Base-by-base conservation (phyloP, 768 basidiomycete species). In the Tricholoma furcatifolium region DNA sequence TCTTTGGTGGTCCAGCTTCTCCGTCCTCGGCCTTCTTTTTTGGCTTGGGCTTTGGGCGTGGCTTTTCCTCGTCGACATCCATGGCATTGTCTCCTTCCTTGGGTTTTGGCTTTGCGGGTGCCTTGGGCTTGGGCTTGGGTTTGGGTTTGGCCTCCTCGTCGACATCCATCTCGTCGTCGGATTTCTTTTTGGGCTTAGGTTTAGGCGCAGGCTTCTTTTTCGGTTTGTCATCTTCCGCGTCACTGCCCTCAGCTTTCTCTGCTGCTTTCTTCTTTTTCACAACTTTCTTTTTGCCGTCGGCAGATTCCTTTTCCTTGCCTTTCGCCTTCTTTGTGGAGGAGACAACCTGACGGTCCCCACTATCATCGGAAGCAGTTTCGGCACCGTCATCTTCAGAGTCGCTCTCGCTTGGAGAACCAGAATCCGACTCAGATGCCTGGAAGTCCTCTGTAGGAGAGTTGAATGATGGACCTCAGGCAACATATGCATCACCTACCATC, bases 351-450 rank as follows among this genome's bases (percentile, higher is more conserved):
- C 80, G 80, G 64, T 93, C 90, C 27, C 91, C 91, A 55, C 85
- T 88, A 39, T 88, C 90, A 63, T 92, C 91, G 0, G 91, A 92
- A 10, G 88, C 91, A 5, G 89, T 92, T 51, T 84, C 79, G 1
- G 85, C 89, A 3, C 83, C 89, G 2, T 83, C 87, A 27, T 64
- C 74, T 70, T 81, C 83, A 1, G 82, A 82, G 46, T 89, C 91
- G 32, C 73, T 78, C 14, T 82, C 88, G 35, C 83, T 87, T 0
- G 95, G 91, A 4, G 95, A 97, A n/a, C 95, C 94, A 41, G 75
- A 77, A 62, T 97, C 94, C 0, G 89, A 90, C 2, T 74, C 86
- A 6, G 88, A 92, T 7, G 86, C 93, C 55, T 85, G 71, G 81
- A 98, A 98, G 70, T 97, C 94, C 68, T 95, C 96, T 89, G 66